A percentile compares a stretch with the other conserved stretches of the same genome.
Conservation (phyloP, 73 alveolate species). For the Diophrys appendiculata region DNA sequence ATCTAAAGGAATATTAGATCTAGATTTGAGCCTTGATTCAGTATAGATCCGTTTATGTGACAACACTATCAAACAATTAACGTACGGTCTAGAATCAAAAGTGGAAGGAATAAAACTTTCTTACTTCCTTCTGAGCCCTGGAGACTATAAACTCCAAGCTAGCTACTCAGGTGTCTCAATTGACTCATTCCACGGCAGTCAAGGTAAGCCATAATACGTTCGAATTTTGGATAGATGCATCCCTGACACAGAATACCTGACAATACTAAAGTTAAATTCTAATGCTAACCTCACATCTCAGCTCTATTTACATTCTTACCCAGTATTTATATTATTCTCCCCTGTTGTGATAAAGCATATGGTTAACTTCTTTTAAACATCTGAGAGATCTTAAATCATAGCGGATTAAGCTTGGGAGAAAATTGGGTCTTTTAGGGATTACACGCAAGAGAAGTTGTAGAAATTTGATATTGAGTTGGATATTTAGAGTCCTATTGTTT, state of each 20-base stretch:
- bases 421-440: not conserved
- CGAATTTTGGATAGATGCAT: not conserved
- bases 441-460: not conserved
- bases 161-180: not conserved
- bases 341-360: not conserved
- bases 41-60: too few species aligned
- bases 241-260: not conserved
- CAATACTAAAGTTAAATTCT: not conserved
- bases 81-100: not conserved
- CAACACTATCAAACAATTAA: not conserved
- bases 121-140: not conserved
- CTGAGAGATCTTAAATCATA: not conserved
- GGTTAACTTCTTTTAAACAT: not conserved
- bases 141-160: not conserved
- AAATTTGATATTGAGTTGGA: not conserved
- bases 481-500: not conserved
- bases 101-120: not conserved
- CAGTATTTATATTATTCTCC: not conserved
- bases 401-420: not conserved
- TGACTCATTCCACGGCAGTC: not conserved
- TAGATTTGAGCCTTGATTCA: too few species aligned
- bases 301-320: not conserved
- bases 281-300: not conserved
- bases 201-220: not conserved
- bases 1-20: too few species aligned